Conservation (phyloP, 345 rosid genomes). For the Gossypium raimondii region DNA sequence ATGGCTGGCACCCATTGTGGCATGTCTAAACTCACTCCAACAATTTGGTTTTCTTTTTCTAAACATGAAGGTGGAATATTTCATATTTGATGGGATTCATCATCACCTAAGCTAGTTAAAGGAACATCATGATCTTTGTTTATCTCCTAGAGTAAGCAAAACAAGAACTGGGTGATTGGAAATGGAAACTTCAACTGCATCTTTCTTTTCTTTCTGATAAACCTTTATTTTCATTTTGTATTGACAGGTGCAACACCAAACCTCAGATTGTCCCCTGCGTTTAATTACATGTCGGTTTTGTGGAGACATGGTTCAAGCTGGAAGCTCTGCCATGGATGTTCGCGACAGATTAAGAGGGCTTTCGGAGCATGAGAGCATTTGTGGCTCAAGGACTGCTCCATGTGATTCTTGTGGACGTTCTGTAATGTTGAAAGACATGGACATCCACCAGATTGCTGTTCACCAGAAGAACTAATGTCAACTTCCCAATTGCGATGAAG, state of each 20-base stretch:
- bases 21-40: not conserved
- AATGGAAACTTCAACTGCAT: not conserved
- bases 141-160: not conserved
- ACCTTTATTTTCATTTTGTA: not conserved
- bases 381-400: conserved; percentile 92
- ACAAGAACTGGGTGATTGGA: not conserved
- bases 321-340: conserved; percentile 56
- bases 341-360: conserved; percentile 85
- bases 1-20: not conserved
- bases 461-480: conserved; percentile 59
- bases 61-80: not conserved
- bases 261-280: conserved; percentile 61
- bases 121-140: not conserved
- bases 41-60: not conserved
- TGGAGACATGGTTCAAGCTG: conserved; percentile 95
- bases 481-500: not conserved
- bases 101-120: not conserved
- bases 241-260: conserved; percentile 77
- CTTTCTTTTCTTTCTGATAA: not conserved
- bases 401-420: conserved; percentile 95
- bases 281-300: conserved; percentile 78
- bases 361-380: conserved; percentile 84
- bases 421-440: conserved; percentile 96
- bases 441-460: conserved; percentile 86
- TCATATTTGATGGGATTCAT: not conserved